phyloP scores from a whole-genome alignment of 2,329 filamentous ascomycete species.

The Daldinia sp. region DNA sequence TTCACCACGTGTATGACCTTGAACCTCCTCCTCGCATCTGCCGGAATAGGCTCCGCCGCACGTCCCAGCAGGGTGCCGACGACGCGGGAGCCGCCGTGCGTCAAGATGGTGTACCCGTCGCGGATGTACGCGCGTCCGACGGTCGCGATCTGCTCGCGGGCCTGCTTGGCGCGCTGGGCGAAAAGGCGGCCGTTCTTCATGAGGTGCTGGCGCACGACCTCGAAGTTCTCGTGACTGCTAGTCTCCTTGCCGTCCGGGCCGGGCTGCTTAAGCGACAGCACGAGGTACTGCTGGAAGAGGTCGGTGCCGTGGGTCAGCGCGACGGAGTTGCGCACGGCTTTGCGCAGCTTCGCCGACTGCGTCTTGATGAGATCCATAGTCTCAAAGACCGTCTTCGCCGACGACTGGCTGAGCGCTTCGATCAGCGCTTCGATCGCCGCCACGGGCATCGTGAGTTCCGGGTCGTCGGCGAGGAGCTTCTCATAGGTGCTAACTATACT shows the following conservation, averaged over 20 bases:
- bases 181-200: slow-evolving; percentile 89
- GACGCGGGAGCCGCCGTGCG: slow-evolving; percentile 87
- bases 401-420: slow-evolving; percentile 81
- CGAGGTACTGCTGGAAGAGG: slow-evolving; percentile 93
- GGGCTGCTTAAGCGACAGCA: slow-evolving; percentile 75
- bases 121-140: slow-evolving; percentile 77
- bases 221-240: slow-evolving; percentile 72
- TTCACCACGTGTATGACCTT: slow-evolving; percentile 83
- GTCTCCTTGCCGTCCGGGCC: slow-evolving; percentile 51
- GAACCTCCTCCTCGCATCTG: slow-evolving; percentile 72
- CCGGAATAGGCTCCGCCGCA: slow-evolving; percentile 73
- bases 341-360: slow-evolving; percentile 82
- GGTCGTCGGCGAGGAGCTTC: slow-evolving; percentile 71
- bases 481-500: slow-evolving; percentile 70
- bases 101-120: slow-evolving; percentile 85
- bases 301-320: slow-evolving; percentile 94
- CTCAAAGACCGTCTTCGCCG: slow-evolving; percentile 90
- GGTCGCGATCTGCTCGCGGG: slow-evolving; percentile 83
- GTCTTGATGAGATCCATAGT: slow-evolving; percentile 86
- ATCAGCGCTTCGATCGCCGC: slow-evolving; percentile 94
- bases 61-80: slow-evolving; percentile 81
- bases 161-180: slow-evolving; percentile 86
- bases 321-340: slow-evolving; percentile 85
- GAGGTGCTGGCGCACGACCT: slow-evolving; percentile 83
- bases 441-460: slow-evolving; percentile 93